A percentile compares a stretch with the other conserved stretches of the same genome.
Conservation (phyloP, 345 rosid genomes). For the Limnanthes douglasii region DNA sequence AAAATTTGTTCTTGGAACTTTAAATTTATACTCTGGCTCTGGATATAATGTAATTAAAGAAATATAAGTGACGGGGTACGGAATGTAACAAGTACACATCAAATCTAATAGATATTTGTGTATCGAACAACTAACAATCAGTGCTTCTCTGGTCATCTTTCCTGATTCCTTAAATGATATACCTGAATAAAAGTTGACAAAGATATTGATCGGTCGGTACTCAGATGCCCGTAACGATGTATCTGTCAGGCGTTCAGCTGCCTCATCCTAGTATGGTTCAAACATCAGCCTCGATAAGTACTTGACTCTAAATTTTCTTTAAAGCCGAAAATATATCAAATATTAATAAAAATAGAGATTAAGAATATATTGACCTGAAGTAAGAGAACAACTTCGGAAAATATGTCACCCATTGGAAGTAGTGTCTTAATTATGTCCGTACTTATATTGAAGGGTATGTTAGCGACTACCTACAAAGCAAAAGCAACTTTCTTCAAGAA, state of each 20-base stretch:
- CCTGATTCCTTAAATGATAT: too few relatives aligned
- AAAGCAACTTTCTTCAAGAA: neutral
- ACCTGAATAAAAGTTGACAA: conserved; percentile 77
- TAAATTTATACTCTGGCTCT: conserved; percentile 73
- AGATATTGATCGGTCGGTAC: conserved; percentile 65
- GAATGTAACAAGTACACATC: conserved; percentile 3
- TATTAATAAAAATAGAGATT: neutral
- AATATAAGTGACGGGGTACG: too few relatives aligned
- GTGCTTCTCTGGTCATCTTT: too few relatives aligned
- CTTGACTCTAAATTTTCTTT: neutral
- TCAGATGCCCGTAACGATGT: conserved; percentile 48
- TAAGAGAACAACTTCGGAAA: conserved; percentile 78
- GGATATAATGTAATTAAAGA: conserved; percentile 16
- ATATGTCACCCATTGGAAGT: conserved; percentile 90
- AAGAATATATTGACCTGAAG: conserved; percentile 42
- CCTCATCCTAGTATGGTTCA: conserved; percentile 46
- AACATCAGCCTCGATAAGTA: conserved; percentile 1
- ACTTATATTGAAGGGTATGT: conserved; percentile 81
- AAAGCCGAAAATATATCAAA: neutral
- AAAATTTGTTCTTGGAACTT: conserved; percentile 70
- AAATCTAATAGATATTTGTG: too few relatives aligned
- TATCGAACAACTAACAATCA: too few relatives aligned
- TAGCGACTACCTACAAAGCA: conserved; percentile 61
- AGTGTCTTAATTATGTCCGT: conserved; percentile 70
- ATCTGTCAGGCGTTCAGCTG: conserved; percentile 58